Conservation (phyloP, 1,284 basidiomycete genomes). For the Sparassis latifolia region DNA sequence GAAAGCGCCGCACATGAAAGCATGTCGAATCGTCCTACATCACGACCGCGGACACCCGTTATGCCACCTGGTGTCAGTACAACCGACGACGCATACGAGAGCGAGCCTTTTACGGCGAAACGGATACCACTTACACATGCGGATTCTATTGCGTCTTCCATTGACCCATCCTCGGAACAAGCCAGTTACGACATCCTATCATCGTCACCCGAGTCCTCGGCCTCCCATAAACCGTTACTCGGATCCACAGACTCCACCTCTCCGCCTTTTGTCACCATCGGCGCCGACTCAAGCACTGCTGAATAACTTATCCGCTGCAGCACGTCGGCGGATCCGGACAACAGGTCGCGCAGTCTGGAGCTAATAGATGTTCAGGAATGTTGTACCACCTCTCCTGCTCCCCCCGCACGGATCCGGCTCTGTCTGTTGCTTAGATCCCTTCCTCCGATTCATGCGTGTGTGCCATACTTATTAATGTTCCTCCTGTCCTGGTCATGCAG, state of each 20-base stretch:
- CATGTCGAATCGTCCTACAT: not conserved
- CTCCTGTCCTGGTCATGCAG: too few relatives aligned
- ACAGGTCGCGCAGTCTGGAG: too few relatives aligned
- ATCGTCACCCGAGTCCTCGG: conserved; percentile 30
- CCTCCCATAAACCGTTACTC: conserved; percentile 30
- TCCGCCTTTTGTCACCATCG: conserved; percentile 3
- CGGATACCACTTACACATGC: not conserved
- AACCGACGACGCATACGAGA: not conserved
- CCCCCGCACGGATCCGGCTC: too few relatives aligned
- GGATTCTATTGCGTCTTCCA: conserved; percentile 16
- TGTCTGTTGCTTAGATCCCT: too few relatives aligned
- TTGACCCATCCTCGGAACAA: conserved; percentile 18
- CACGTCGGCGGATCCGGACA: too few relatives aligned
- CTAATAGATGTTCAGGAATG: too few relatives aligned
- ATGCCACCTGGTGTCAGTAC: not conserved
- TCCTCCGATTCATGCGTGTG: too few relatives aligned
- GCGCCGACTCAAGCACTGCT: conserved; percentile 4
- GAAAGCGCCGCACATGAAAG: not conserved
- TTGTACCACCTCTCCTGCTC: too few relatives aligned
- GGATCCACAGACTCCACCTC: conserved; percentile 5
- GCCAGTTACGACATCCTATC: conserved; percentile 30
- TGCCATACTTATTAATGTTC: too few relatives aligned
- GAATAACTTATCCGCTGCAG: too few relatives aligned
- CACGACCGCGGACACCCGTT: conserved; percentile 2
- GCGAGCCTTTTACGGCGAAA: not conserved